Percentiles rank a stretch among this genome's conserved stretches.
These are phyloP conservation scores for Exophiala mesophila DNA, from an alignment of 2,329 filamentous ascomycete genomes.

Conservation along the genomic window DNA sequence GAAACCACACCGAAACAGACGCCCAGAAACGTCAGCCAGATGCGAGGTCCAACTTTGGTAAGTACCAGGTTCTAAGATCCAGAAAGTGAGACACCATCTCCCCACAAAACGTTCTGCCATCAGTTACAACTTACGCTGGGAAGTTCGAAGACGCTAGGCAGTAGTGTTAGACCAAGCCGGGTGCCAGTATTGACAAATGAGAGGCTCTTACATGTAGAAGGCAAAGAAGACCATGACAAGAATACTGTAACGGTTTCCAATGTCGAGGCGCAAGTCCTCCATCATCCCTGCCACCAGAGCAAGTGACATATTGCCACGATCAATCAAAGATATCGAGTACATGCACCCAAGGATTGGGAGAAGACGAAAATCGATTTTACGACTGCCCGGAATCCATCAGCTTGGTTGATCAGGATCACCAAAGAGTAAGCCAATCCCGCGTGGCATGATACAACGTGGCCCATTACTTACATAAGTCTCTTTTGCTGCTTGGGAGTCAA, in stretches of 20 bases:
- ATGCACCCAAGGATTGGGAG: constrained; percentile 9
- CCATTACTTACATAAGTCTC: too few relatives aligned
- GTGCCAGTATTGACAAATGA: too few relatives aligned
- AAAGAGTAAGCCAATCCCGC: too few relatives aligned
- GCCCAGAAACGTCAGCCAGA: constrained; percentile 9
- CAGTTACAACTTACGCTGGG: too few relatives aligned
- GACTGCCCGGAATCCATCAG: too few relatives aligned
- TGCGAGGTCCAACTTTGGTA: constrained; percentile 8
- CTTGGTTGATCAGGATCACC: too few relatives aligned
- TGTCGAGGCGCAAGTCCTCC: constrained; percentile 9
- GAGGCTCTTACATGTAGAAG: too few relatives aligned
- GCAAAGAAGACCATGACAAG: constrained; percentile 14
- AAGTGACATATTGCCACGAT: constrained; percentile 14
- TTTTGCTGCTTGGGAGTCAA: too few relatives aligned
- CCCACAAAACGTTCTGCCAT: too few relatives aligned
- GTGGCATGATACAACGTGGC: too few relatives aligned
- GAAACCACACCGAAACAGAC: constrained; percentile 7
- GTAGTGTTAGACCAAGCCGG: too few relatives aligned
- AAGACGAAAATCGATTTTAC: constrained; percentile 7
- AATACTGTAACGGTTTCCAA: constrained; percentile 7
- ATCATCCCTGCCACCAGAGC: constrained; percentile 17
- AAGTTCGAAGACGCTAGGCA: too few relatives aligned
- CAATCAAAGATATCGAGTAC: constrained; percentile 11
- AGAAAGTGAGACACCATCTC: constrained; percentile 3
- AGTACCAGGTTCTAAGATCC: constrained; percentile 13